A percentile compares a stretch with the other conserved stretches of the same genome.
phyloP scores from a whole-genome alignment of 2,329 filamentous ascomycete genomes.

The Trichophyton schoenleinii region DNA sequence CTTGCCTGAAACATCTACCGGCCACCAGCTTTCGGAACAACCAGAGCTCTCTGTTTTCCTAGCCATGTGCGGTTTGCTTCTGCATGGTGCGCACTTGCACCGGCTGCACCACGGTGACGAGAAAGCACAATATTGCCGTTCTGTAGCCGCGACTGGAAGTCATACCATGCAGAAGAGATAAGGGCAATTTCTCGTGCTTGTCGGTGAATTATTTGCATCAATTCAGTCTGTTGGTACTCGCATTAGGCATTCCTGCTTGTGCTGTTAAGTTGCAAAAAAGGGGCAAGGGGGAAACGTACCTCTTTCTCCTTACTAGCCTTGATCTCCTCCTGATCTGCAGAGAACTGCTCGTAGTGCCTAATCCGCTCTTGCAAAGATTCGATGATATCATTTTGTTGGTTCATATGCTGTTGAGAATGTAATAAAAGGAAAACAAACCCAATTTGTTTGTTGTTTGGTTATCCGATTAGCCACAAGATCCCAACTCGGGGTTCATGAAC shows the following conservation, averaged over 20 bases:
- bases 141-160: slow-evolving; percentile 34
- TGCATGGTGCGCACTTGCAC: slow-evolving; percentile 19
- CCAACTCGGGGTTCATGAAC: slow-evolving; percentile 8
- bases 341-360: slow-evolving; percentile 28
- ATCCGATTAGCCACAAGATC: slow-evolving; percentile 12
- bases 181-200: slow-evolving; percentile 34
- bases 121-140: slow-evolving; percentile 32
- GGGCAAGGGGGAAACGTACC: slow-evolving; percentile 18
- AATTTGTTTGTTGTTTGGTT: slow-evolving; percentile 3
- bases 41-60: slow-evolving; percentile 31
- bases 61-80: slow-evolving; percentile 35
- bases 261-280: not conserved
- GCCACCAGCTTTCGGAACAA: slow-evolving; percentile 20
- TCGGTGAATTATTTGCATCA: slow-evolving; percentile 29
- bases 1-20: not conserved
- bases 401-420: slow-evolving; percentile 26
- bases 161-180: slow-evolving; percentile 37
- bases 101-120: slow-evolving; percentile 25
- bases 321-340: slow-evolving; percentile 26
- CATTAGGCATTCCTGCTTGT: not conserved
- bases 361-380: slow-evolving; percentile 32
- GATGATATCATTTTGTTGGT: slow-evolving; percentile 32
- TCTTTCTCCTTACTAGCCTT: slow-evolving; percentile 30
- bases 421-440: slow-evolving; percentile 5
- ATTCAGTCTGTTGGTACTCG: slow-evolving; percentile 23